Conservation (phyloP, 179 eudicot species). For the Sideroxylon spinosum region DNA sequence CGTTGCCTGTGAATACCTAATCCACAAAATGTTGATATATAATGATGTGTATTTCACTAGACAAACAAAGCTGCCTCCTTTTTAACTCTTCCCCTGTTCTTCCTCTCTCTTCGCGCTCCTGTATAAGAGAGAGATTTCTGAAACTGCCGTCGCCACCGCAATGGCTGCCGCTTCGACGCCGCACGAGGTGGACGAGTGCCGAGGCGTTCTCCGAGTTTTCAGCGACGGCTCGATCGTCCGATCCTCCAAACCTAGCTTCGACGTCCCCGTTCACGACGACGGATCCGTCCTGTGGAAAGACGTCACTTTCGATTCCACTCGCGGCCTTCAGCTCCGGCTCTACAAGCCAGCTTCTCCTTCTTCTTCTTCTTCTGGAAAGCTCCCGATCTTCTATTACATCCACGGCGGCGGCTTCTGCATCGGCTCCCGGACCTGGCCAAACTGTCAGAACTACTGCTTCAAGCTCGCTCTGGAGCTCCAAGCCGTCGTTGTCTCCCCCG, state of each 20-base stretch:
- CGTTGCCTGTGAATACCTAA: too few relatives aligned
- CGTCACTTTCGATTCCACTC: slow-evolving; percentile 28
- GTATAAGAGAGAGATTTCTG: too few relatives aligned
- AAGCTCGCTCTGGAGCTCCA: slow-evolving; percentile 36
- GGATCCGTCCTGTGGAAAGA: slow-evolving; percentile 51
- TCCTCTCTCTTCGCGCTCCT: background rate
- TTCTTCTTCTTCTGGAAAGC: slow-evolving; percentile 24
- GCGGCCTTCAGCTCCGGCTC: slow-evolving; percentile 43
- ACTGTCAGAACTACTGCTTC: slow-evolving; percentile 55
- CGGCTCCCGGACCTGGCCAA: slow-evolving; percentile 60
- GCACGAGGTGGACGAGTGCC: slow-evolving; percentile 45
- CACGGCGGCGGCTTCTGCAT: slow-evolving; percentile 72
- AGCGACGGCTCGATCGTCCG: slow-evolving; percentile 52
- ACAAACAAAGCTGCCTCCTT: background rate
- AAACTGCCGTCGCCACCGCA: too few relatives aligned
- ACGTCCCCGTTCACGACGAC: slow-evolving; percentile 36
- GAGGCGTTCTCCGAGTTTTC: slow-evolving; percentile 47
- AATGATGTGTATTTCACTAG: too few relatives aligned
- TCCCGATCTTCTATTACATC: slow-evolving; percentile 53
- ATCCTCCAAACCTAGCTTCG: slow-evolving; percentile 37
- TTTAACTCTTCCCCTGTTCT: slow-evolving; percentile 3
- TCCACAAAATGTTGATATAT: too few relatives aligned
- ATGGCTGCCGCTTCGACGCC: slow-evolving; percentile 8
- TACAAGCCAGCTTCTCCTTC: slow-evolving; percentile 42
- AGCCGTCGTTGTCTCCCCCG: slow-evolving; percentile 49